A percentile compares a stretch with the other conserved stretches of the same genome.
Conservation (phyloP, 208 protist species). For the Leishmania tarentolae region DNA sequence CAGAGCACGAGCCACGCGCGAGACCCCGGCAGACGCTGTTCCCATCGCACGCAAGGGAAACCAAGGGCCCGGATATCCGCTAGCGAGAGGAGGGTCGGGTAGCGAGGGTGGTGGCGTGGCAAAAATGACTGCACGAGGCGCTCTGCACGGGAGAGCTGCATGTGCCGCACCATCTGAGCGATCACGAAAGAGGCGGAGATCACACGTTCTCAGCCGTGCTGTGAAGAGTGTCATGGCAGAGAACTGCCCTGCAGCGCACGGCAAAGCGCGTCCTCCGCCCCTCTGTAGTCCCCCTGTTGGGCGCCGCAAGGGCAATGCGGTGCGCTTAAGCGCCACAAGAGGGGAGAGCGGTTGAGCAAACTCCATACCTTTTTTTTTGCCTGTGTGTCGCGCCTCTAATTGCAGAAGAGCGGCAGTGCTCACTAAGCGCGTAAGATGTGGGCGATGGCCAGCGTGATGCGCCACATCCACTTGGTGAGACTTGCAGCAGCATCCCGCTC, state of each 20-base stretch:
- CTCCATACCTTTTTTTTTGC: background rate
- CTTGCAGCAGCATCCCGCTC: constrained; percentile 78
- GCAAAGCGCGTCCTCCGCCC: background rate
- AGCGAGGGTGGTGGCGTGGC: background rate
- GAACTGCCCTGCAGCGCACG: background rate
- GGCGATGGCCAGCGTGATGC: constrained; percentile 82
- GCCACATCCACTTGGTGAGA: constrained; percentile 88
- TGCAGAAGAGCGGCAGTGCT: constrained; percentile 3
- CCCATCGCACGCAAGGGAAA: background rate
- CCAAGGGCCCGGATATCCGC: background rate
- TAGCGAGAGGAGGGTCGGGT: background rate
- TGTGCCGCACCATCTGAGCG: background rate
- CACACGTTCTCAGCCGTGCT: background rate
- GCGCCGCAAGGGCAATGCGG: background rate
- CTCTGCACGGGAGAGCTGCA: background rate
- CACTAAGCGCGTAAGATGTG: constrained; percentile 82
- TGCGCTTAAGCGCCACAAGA: background rate
- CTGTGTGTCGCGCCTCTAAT: background rate
- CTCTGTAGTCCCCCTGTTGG: background rate
- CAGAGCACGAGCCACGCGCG: background rate
- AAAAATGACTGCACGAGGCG: background rate
- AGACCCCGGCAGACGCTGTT: background rate
- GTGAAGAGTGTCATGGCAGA: background rate
- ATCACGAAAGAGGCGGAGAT: background rate
- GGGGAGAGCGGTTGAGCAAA: too few species aligned